A percentile compares a stretch with the other conserved stretches of the same genome.
phyloP scores from a whole-genome alignment of 2,329 filamentous ascomycete species.

The Decorospora gaudefroyi region DNA sequence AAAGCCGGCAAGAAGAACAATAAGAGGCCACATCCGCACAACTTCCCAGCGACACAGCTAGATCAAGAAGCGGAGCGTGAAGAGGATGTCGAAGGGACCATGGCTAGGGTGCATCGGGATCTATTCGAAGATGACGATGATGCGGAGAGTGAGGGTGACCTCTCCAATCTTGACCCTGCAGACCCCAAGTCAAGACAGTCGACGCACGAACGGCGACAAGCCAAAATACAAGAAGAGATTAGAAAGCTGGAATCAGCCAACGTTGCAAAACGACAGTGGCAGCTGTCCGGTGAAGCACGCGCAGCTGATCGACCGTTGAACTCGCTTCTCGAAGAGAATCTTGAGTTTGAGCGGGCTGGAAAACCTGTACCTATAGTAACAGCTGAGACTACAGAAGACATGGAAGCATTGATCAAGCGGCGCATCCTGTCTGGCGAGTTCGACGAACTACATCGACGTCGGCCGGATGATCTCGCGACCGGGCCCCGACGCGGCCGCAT shows the following conservation, averaged over 20 bases:
- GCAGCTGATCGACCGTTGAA: constrained; percentile 83
- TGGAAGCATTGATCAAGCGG: constrained; percentile 92
- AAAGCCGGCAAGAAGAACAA: constrained; percentile 67
- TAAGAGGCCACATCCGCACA: constrained; percentile 61
- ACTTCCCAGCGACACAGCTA: constrained; percentile 47
- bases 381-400: constrained; percentile 83
- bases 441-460: constrained; percentile 83
- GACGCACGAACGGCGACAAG: constrained; percentile 83
- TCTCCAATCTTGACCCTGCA: constrained; percentile 65
- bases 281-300: constrained; percentile 82
- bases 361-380: constrained; percentile 96
- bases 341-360: constrained; percentile 93
- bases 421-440: constrained; percentile 89
- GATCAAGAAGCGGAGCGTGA: constrained; percentile 44
- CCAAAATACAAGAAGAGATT: constrained; percentile 86
- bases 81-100: constrained; percentile 77
- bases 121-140: constrained; percentile 77
- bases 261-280: constrained; percentile 89
- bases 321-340: constrained; percentile 89
- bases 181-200: constrained; percentile 77
- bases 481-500: constrained; percentile 71
- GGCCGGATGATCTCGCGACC: constrained; percentile 72
- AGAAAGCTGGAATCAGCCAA: constrained; percentile 86
- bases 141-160: constrained; percentile 60
- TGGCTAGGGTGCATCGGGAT: constrained; percentile 84